These are phyloP conservation scores for Endotrypanum monterogeii DNA, from an alignment of 208 protist genomes.

Conservation along the genomic window DNA sequence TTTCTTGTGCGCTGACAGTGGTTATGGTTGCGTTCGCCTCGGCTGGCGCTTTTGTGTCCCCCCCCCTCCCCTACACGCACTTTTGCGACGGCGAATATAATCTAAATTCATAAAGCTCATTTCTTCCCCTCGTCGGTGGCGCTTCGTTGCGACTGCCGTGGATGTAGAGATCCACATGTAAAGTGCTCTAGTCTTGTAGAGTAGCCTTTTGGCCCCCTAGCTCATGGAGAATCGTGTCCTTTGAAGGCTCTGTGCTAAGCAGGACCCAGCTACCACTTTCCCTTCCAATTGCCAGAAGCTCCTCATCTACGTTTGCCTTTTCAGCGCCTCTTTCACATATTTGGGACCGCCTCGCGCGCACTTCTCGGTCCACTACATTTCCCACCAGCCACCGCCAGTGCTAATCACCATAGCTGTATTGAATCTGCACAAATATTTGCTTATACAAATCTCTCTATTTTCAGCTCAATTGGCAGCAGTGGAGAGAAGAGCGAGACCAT, in stretches of 20 bases:
- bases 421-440: neutral
- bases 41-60: no score
- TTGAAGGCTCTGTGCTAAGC: neutral
- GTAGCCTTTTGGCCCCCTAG: neutral
- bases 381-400: neutral
- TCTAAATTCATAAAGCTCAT: neutral
- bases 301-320: neutral
- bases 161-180: neutral
- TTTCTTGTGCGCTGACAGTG: no score
- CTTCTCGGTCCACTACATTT: neutral
- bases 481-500: no score
- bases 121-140: neutral
- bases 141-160: no score
- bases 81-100: neutral
- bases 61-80: neutral
- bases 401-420: neutral
- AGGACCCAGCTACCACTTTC: neutral
- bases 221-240: no score
- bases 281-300: conserved; percentile 2
- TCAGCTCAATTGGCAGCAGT: no score
- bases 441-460: neutral
- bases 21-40: neutral
- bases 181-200: no score
- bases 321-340: neutral
- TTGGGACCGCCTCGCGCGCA: neutral